Evolutionary conservation across 768 basidiomycete species (phyloP), one percentile per base, ranked within the genome.

Genomic region (Lactifluus rugatus): DNA sequence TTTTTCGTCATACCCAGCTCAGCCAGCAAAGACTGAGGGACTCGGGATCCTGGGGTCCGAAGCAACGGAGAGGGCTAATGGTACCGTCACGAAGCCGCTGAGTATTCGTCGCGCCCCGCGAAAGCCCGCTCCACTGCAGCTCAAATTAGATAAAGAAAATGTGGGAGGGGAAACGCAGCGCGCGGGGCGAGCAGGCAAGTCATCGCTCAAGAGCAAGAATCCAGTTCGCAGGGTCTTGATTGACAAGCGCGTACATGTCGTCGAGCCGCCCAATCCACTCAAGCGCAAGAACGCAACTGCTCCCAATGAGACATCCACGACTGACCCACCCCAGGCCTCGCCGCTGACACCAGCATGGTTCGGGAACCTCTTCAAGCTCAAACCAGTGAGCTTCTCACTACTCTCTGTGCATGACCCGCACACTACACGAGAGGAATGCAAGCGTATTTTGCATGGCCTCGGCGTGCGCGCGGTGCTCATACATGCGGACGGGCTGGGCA

Each of bases 351-450:
- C 75, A 45, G 71, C 79, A 51, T 98, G 94, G 95, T 81, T 99
- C 61, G 83, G 83, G 45, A 88, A 84, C 65, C 79, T 96, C 42
- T 94, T 97, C 79, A 87, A 82, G 68, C 85, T 91, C 74, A 90
- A 86, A 66, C 83, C 89, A 0, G 73, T 81, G 31, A 76, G 72
- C 31, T 81, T 81, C 65, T 67, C 68, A 25, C 74, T 93, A 11
- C 70, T 81, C 44, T 90, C 86, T 4, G 70, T 75, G 14, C 75
- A 78, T 55, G 81, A 84, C 58, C 70, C 77, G 11, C 76, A 81
- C 61, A 82, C 78, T 41, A 88, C 92, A 6, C 76, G 87, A 49
- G 81, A 82, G 63, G 84, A 88, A 66, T 89, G 89, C 70, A 78
- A 83, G 58, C 77, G 81, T 48, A 70, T 93, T 45, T 75, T 99